Percentiles rank a stretch among this genome's conserved stretches.
Conservation (phyloP, 768 basidiomycete genomes). For the Leccinum subgranulosum region DNA sequence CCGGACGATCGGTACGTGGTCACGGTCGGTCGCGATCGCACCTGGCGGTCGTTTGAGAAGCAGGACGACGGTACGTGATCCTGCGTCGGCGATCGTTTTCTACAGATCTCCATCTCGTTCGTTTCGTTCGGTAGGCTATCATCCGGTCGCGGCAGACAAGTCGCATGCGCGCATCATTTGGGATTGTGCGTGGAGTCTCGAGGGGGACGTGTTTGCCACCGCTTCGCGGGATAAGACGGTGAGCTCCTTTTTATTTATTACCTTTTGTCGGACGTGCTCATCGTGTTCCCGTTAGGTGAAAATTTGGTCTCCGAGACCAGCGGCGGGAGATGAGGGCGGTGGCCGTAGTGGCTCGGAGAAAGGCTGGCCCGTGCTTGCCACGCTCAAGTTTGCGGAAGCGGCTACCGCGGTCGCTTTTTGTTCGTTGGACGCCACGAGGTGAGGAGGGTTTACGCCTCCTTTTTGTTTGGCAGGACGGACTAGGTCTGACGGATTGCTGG, state of each 20-base stretch:
- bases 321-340: constrained; percentile 20
- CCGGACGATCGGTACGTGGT: constrained; percentile 76
- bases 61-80: constrained; percentile 38
- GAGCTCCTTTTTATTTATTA: constrained; percentile 13
- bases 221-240: constrained; percentile 96
- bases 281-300: constrained; percentile 56
- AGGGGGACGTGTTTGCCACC: constrained; percentile 82
- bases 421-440: constrained; percentile 42
- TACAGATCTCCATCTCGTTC: neutral
- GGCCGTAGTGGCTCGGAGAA: neutral
- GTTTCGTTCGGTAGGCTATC: constrained; percentile 45
- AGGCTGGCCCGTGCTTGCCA: constrained; percentile 54
- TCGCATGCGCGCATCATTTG: constrained; percentile 92
- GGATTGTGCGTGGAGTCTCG: constrained; percentile 87
- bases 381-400: constrained; percentile 69
- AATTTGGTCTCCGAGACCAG: constrained; percentile 59
- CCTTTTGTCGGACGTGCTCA: neutral
- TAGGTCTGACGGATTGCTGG: constrained; percentile 2
- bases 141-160: constrained; percentile 67
- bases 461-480: neutral
- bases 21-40: constrained; percentile 87
- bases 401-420: constrained; percentile 80
- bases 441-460: constrained; percentile 4
- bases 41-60: constrained; percentile 79
- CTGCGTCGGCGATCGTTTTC: neutral